Base-by-base conservation (phyloP, 163 green algal species). In the Dunaliella salina region DNA sequence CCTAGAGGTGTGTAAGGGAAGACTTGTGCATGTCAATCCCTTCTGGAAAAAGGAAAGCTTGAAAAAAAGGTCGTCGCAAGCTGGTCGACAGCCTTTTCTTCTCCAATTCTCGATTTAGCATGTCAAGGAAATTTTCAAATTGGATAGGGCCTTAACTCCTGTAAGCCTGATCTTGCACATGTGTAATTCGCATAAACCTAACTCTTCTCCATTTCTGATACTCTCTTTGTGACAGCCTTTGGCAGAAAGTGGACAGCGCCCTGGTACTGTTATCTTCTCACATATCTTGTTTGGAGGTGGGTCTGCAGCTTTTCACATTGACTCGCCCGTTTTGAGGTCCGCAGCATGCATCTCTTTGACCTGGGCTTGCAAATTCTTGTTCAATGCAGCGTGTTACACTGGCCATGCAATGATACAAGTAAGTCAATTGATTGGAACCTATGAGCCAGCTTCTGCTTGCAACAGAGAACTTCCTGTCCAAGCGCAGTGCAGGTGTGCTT, bases 1-100 rank as follows among this genome's bases (percentile, higher is more conserved):
- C 32, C 25, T n/a, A 15, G 20, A 34, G 72, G 0, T 88, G 46
- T 83, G 85, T 93, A 83, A 82, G 50, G 0, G 78, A 35, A n/a
- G 84, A 86, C 33, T 50, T 50, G 40, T 50, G 40, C 29, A 78
- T 17, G 82, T 90, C 63, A 75, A 50, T 50, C 40, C 40, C 8
- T 8, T 50, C 40, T 50, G 40, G 40, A 50, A 50, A 50, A 8
- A 8, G 8, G 40, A 50, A 50, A 8, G 40, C 40, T 15, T 3
- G 40, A 50, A 50, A 50, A 50, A n/a, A n/a, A n/a, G n/a, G n/a
- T n/a, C n/a, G n/a, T n/a, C 57, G 15, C 18, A 69, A 18, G 15
- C 57, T 69, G 57, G 15, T 69, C 15, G 15, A 69, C 57, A 18
- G 15, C 18, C 57, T 15, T 69, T 26, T 18, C 18, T 69, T 15